A percentile compares a stretch with the other conserved stretches of the same genome.
Evolutionary conservation across 306 rosid species (phyloP).

Genomic region (Vigna angularis): DNA sequence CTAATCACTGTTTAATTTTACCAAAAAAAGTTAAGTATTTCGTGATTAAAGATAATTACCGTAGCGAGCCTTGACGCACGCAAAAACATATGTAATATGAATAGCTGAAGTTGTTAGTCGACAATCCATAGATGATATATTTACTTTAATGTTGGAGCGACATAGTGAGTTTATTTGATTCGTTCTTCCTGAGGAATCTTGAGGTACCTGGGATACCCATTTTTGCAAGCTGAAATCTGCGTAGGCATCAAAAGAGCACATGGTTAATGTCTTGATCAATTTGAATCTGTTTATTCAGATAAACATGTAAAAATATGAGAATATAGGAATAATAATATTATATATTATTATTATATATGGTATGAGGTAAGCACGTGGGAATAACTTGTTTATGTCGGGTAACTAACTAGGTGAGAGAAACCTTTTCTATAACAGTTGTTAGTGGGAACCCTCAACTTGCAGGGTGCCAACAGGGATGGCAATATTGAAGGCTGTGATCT

Average conservation of each 20-base stretch:
- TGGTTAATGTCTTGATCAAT: constrained; percentile 28
- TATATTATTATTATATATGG: not conserved
- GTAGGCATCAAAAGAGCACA: constrained; percentile 27
- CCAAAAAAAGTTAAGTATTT: not conserved
- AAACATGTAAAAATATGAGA: constrained; percentile 9
- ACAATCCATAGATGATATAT: constrained; percentile 34
- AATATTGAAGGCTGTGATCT: constrained; percentile 27
- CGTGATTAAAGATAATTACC: constrained; percentile 36
- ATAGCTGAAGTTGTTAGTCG: constrained; percentile 44
- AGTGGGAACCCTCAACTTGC: constrained; percentile 45
- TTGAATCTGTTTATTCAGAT: not conserved
- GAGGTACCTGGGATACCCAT: constrained; percentile 75
- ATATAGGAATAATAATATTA: no score
- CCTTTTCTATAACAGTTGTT: not conserved
- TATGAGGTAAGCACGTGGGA: constrained; percentile 20
- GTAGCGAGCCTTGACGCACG: constrained; percentile 39
- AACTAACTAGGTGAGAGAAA: constrained; percentile 36
- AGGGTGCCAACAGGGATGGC: constrained; percentile 30
- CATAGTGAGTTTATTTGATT: constrained; percentile 50
- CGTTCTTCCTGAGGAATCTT: constrained; percentile 76
- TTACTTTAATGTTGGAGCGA: constrained; percentile 15
- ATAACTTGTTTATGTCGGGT: constrained; percentile 6
- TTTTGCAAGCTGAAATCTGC: constrained; percentile 92
- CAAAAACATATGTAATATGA: constrained; percentile 9
- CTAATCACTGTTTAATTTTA: constrained; percentile 9